A percentile compares a stretch with the other conserved stretches of the same genome.
Evolutionary conservation across 129 eudicot genomes (phyloP).

Genomic region (Ambrosia trifida): DNA sequence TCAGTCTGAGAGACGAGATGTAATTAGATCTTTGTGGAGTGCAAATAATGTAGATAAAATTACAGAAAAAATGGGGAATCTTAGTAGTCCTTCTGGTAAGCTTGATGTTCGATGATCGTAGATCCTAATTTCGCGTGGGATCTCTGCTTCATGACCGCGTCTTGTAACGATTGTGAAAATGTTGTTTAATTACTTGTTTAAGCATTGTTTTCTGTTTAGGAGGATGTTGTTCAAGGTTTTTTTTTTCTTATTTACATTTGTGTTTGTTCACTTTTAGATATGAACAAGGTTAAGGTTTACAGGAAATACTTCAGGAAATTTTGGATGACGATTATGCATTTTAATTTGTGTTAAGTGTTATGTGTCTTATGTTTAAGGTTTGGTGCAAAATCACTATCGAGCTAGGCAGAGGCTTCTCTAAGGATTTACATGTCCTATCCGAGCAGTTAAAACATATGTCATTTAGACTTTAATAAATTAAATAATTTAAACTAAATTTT

Average conservation of each 20-base stretch:
- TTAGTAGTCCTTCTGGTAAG: conserved; percentile 45
- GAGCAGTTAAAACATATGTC: too few species aligned
- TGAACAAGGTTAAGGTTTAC: not conserved
- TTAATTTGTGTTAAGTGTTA: too few species aligned
- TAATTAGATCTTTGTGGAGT: conserved; percentile 47
- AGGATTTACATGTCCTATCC: too few species aligned
- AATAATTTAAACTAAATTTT: too few species aligned
- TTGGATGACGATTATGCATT: not conserved
- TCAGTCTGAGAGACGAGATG: conserved; percentile 56
- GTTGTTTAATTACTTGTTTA: conserved; percentile 22
- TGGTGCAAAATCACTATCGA: too few species aligned
- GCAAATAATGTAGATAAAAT: conserved; percentile 47
- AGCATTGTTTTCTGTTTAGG: not conserved
- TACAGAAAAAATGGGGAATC: conserved; percentile 64
- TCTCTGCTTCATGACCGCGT: not conserved
- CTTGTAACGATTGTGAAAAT: conserved; percentile 10
- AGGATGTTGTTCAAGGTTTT: conserved; percentile 6
- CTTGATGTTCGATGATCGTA: conserved; percentile 39
- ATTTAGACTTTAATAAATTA: too few species aligned
- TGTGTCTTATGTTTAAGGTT: too few species aligned
- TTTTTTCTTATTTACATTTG: not conserved
- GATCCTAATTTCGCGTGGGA: not conserved
- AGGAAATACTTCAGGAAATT: not conserved
- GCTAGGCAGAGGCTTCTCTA: too few species aligned
- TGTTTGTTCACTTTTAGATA: not conserved